Evolutionary conservation across 2,329 filamentous ascomycete species (phyloP).

Genomic region (Pseudopithomyces maydicus): DNA sequence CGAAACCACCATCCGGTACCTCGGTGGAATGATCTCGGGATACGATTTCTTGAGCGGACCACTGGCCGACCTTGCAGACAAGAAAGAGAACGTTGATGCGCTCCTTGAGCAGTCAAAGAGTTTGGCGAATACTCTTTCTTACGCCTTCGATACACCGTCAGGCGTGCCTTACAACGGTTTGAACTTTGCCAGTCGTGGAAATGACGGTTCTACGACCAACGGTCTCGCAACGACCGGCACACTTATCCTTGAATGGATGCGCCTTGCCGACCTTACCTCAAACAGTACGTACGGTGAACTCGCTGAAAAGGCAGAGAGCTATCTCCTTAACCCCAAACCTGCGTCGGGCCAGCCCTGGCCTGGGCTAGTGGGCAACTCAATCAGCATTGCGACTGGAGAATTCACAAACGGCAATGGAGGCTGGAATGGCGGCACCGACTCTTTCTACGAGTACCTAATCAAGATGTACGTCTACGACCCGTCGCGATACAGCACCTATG

Average conservation of each 20-base stretch:
- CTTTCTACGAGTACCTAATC: constrained; percentile 87
- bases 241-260: constrained; percentile 83
- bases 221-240: constrained; percentile 79
- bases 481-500: constrained; percentile 65
- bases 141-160: constrained; percentile 76
- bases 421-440: constrained; percentile 79
- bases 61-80: constrained; percentile 56
- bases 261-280: constrained; percentile 74
- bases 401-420: constrained; percentile 72
- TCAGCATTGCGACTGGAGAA: constrained; percentile 67
- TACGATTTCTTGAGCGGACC: constrained; percentile 77
- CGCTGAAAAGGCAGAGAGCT: constrained; percentile 69
- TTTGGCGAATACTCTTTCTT: constrained; percentile 74
- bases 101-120: constrained; percentile 70
- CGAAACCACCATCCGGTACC: constrained; percentile 87
- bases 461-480: constrained; percentile 89
- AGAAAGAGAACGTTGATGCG: constrained; percentile 56
- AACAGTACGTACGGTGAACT: constrained; percentile 69
- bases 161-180: constrained; percentile 77
- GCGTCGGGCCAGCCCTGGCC: constrained; percentile 72
- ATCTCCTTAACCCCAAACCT: constrained; percentile 71
- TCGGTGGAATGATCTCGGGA: constrained; percentile 78
- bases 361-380: constrained; percentile 71
- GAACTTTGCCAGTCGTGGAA: constrained; percentile 59
- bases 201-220: constrained; percentile 61